phyloP scores from a whole-genome alignment of 2,329 filamentous ascomycete species.

The Xylaria sp. region DNA sequence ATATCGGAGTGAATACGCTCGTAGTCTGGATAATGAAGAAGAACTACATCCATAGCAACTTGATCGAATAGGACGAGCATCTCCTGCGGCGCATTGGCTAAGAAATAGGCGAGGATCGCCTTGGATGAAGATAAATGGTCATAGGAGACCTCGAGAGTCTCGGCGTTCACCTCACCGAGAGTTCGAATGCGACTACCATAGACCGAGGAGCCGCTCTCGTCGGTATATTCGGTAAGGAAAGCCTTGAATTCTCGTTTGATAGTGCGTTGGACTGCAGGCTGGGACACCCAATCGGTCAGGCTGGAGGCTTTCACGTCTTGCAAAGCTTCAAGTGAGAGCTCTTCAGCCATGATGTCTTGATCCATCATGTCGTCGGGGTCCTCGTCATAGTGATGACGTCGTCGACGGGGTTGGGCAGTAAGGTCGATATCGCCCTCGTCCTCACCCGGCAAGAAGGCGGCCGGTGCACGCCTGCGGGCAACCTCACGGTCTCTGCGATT shows the following conservation, averaged over 20 bases:
- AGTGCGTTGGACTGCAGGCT: constrained; percentile 88
- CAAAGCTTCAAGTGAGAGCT: constrained; percentile 90
- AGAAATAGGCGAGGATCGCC: constrained; percentile 92
- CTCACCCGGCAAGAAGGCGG: constrained; percentile 79
- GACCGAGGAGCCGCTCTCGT: constrained; percentile 87
- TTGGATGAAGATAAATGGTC: constrained; percentile 90
- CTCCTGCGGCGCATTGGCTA: constrained; percentile 95
- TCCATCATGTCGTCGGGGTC: constrained; percentile 92
- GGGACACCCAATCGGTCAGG: constrained; percentile 93
- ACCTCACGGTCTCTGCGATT: constrained; percentile 80
- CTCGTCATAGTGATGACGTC: constrained; percentile 92
- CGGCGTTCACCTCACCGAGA: constrained; percentile 96
- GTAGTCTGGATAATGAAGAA: constrained; percentile 97
- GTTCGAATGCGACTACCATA: constrained; percentile 95
- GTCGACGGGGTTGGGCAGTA: constrained; percentile 83
- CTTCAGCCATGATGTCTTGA: constrained; percentile 94
- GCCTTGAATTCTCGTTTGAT: constrained; percentile 97
- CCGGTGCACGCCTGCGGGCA: constrained; percentile 73
- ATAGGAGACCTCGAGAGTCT: constrained; percentile 95
- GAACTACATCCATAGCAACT: constrained; percentile 94
- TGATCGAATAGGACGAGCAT: constrained; percentile 96
- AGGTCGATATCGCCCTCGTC: constrained; percentile 89
- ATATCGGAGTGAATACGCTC: constrained; percentile 98
- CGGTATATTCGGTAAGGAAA: constrained; percentile 95
- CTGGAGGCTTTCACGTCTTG: constrained; percentile 93